Conservation (phyloP, 495 filamentous ascomycete genomes). For the Trichoderma erinaceum region DNA sequence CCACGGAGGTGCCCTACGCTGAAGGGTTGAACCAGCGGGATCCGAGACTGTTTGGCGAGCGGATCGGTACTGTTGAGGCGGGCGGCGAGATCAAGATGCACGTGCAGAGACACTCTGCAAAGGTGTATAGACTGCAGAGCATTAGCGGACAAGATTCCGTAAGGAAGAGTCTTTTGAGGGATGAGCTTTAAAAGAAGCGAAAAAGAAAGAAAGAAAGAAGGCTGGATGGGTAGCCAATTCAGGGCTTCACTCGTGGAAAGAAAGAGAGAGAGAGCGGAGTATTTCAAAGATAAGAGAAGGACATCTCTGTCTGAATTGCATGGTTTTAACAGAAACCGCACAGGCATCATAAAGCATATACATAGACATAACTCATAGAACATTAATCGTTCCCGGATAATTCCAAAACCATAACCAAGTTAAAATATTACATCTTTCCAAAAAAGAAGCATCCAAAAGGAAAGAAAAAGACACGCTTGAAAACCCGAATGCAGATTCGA, state of each 20-base stretch:
- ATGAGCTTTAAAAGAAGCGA: neutral
- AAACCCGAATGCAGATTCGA: neutral
- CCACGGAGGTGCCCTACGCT: constrained; percentile 11
- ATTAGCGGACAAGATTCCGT: neutral
- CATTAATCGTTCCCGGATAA: neutral
- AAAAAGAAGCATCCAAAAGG: neutral
- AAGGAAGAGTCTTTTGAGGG: neutral
- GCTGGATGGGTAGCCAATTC: neutral
- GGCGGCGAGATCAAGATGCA: neutral
- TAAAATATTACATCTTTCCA: neutral
- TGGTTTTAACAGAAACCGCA: neutral
- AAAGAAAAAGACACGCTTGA: neutral
- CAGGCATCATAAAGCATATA: neutral
- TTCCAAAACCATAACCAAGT: neutral
- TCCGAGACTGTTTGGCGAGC: constrained; percentile 15
- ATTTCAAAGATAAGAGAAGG: neutral
- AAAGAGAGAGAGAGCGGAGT: neutral
- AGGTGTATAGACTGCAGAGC: constrained; percentile 14
- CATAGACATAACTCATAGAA: neutral
- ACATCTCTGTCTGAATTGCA: neutral
- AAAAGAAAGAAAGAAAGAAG: neutral
- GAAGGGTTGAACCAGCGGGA: neutral
- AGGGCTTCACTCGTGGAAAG: neutral
- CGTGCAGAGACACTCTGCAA: constrained; percentile 13
- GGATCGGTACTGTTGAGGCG: neutral